Evolutionary conservation across 2,329 filamentous ascomycete species (phyloP), one percentile per base, ranked within the genome.

Genomic region (Aspergillus sp.): DNA sequence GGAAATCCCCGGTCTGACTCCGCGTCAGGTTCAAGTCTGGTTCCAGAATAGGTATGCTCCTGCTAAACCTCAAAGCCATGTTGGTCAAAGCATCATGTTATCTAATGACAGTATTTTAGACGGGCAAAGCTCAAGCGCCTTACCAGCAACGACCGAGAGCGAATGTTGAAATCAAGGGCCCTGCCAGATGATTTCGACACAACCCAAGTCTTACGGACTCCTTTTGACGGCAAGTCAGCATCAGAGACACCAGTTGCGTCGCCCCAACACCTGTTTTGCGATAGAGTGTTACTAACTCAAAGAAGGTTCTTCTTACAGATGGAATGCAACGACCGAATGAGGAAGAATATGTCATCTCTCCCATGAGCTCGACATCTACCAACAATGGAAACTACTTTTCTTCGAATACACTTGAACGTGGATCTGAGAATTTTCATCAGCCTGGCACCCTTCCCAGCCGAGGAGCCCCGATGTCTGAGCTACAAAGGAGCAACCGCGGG

Each of bases 21-120:
- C 90, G 32, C 82, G 90, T 48, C 90, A 97, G 64, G 91, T 97
- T 26, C 90, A 97, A 67, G 90, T 97, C 39, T 97, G 90, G 91
- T 97, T 97, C 69, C 90, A 97, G 68, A 97, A 97, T 69, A 82
- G 90, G 90, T 95, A 78, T 57, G 77, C 60, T 41, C 49, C 30
- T 37, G 33, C 30, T 13, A 11, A 12, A 37, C 26, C 19, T 19
- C 19, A 19, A 19, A 19, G 19, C 19, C 19, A 19, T 19, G 19
- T 19, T 19, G 19, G 19, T 19, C 19, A 19, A 19, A 19, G 19
- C 4, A 19, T 2, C 19, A 2, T 4, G 19, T 19, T 37, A 38
- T 44, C 48, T 56, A 46, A 51, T 47, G 30, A 33, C 33, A 26
- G 19, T 28, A 10, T 42, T 44, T 12, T 42, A 82, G 79, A 63